Conservation (phyloP, 192 early-diverging fungal genomes). For the Umbelopsis sp. region DNA sequence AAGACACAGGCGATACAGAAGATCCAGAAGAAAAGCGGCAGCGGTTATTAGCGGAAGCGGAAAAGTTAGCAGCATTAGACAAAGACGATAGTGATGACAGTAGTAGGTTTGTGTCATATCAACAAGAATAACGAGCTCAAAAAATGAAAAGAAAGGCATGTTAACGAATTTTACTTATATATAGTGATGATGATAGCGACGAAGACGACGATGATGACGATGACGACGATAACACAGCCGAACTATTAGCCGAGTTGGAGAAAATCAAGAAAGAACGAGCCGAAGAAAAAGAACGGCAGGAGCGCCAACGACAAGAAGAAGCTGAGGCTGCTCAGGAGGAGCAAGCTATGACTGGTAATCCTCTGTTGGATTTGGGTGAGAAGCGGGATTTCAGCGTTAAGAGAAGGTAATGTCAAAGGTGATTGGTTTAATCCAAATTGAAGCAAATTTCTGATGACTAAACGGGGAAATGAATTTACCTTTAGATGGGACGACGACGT, state of each 20-base stretch:
- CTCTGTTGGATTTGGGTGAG: constrained; percentile 65
- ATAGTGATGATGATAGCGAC: constrained; percentile 21
- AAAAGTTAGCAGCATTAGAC: constrained; percentile 51
- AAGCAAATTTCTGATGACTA: constrained; percentile 13
- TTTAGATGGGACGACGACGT: constrained; percentile 97
- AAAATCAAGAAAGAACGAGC: constrained; percentile 94
- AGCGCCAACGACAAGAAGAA: constrained; percentile 54
- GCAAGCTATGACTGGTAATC: constrained; percentile 76
- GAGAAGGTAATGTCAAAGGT: constrained; percentile 51
- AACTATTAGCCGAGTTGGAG: constrained; percentile 79
- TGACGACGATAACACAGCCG: constrained; percentile 90
- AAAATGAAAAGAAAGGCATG: too few species aligned
- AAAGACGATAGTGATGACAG: constrained; percentile 63
- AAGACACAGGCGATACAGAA: constrained; percentile 35
- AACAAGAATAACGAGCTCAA: too few species aligned
- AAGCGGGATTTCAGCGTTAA: constrained; percentile 80
- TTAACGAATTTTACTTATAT: background rate
- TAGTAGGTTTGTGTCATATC: constrained; percentile 28
- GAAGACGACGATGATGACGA: constrained; percentile 61
- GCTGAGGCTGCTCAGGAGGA: constrained; percentile 64
- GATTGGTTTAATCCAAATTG: constrained; percentile 9
- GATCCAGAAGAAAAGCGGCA: constrained; percentile 38
- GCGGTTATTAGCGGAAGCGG: constrained; percentile 49
- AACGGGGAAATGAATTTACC: background rate
- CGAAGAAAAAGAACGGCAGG: constrained; percentile 85